These are phyloP conservation scores for Rugonectria rugulosa DNA, from an alignment of 2,329 filamentous ascomycete genomes.

Conservation along the genomic window DNA sequence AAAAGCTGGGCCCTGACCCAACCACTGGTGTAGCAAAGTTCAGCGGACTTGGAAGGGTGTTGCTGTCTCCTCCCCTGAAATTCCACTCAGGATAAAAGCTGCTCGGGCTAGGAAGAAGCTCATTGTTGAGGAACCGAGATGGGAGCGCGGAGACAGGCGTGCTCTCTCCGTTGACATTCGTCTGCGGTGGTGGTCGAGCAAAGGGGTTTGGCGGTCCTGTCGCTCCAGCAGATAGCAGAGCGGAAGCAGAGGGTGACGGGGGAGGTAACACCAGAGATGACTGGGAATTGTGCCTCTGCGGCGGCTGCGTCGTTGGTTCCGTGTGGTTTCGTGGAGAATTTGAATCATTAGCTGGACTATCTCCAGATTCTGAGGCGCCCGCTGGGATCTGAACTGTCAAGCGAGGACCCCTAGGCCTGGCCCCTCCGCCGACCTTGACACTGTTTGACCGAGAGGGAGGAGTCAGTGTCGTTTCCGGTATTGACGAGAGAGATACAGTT, in stretches of 20 bases:
- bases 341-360: slow-evolving; percentile 77
- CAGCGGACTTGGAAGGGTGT: slow-evolving; percentile 89
- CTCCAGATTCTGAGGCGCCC: slow-evolving; percentile 77
- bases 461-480: slow-evolving; percentile 70
- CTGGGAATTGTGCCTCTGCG: slow-evolving; percentile 63
- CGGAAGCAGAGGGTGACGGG: slow-evolving; percentile 87
- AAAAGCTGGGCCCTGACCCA: slow-evolving; percentile 67
- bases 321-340: slow-evolving; percentile 67
- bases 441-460: slow-evolving; percentile 84
- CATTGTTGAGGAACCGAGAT: slow-evolving; percentile 87
- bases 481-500: slow-evolving; percentile 64
- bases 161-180: slow-evolving; percentile 59
- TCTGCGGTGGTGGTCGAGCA: slow-evolving; percentile 82
- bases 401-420: slow-evolving; percentile 78
- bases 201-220: slow-evolving; percentile 95
- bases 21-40: slow-evolving; percentile 87
- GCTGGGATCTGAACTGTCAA: slow-evolving; percentile 96
- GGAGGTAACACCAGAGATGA: slow-evolving; percentile 84
- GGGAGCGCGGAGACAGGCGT: slow-evolving; percentile 94
- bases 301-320: slow-evolving; percentile 63
- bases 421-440: slow-evolving; percentile 65
- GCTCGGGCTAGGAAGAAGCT: slow-evolving; percentile 88
- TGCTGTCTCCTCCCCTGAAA: slow-evolving; percentile 74
- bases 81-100: slow-evolving; percentile 95
- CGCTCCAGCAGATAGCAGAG: slow-evolving; percentile 88